Base-by-base conservation (phyloP, 345 rosid species). In the Corchorus olitorius region DNA sequence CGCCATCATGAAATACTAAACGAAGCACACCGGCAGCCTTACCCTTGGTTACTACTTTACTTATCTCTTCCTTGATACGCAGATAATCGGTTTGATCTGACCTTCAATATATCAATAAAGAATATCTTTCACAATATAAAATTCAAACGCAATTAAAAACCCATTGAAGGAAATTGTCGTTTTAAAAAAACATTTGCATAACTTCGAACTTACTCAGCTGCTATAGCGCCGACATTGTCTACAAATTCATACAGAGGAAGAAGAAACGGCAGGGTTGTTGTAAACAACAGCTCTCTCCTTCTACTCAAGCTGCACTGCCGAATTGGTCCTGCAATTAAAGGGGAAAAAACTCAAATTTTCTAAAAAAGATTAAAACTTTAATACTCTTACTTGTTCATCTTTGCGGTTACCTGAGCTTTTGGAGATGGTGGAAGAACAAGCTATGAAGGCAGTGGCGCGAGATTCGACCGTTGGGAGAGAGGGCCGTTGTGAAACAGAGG, bases 11-110 rank as follows among this genome's bases (percentile, higher is more conserved):
- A 85, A 95, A 95, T 65, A 87, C 98, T 72, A 93, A 88, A 76
- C 99, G 98, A 85, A 95, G 99, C 73, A 95, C 90, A 60, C 98
- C 98, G 37, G 98, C 92, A 74, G 99, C 98, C 80, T 91, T 95
- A n/a, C 87, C 93, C 78, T 91, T 95, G 50, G 97, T 80, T 67
- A 95, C 83, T 7, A 88, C 91, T 84, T 87, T 95, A 77, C 88
- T 87, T 63, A 87, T 81, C 80, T 88, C 93, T 64, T 80, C 88
- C 86, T 75, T 85, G 63, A 93, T 81, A 66, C 82, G 59, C 15
- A 67, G 3, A 77, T 82, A 82, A 22, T 80, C 64, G 8, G 80
- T 81, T 11, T 59, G 17, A 70, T 61, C 83, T 56, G 79, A 85
- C 80, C 91, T 88, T 82, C 52, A 77, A 55, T 56, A 55, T 56